A percentile compares a stretch with the other conserved stretches of the same genome.
Conservation (phyloP, 441 rosid genomes). For the Geranium incanum region DNA sequence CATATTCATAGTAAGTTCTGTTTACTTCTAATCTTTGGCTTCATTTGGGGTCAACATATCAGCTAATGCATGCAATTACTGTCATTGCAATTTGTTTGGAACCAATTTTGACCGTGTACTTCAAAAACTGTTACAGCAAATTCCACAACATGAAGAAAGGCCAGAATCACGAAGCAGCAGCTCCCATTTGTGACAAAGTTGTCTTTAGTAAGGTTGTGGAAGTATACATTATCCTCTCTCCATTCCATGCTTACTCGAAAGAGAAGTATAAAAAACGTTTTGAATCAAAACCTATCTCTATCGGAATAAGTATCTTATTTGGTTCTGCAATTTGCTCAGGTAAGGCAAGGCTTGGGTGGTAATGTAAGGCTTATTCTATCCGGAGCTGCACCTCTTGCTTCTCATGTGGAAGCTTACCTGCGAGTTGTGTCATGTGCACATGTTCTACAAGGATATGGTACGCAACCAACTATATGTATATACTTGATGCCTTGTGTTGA, state of each 20-base stretch:
- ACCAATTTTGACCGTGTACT: conserved; percentile 13
- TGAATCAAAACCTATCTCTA: conserved; percentile 2
- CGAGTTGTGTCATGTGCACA: conserved; percentile 91
- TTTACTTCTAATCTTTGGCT: conserved; percentile 12
- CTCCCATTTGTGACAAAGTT: conserved; percentile 75
- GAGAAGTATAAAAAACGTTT: not conserved
- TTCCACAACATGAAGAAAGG: conserved; percentile 59
- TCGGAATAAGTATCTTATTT: conserved; percentile 10
- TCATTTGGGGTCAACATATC: not conserved
- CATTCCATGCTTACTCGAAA: not conserved
- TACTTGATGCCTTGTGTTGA: not conserved
- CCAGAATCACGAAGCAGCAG: conserved; percentile 47
- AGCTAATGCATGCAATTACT: not conserved
- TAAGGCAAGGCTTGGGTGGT: conserved; percentile 84
- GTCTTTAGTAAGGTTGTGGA: conserved; percentile 72
- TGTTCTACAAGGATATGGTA: conserved; percentile 98
- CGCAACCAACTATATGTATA: not conserved
- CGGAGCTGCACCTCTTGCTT: conserved; percentile 89
- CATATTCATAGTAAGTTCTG: conserved; percentile 65
- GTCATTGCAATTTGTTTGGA: not conserved
- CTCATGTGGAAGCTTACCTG: conserved; percentile 74
- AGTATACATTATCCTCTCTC: conserved; percentile 5
- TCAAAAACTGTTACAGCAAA: conserved; percentile 45
- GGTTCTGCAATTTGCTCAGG: conserved; percentile 34
- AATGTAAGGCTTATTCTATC: conserved; percentile 75